These are phyloP conservation scores for Endocarpon pusillum DNA, from an alignment of 495 filamentous ascomycete species.

Conservation along the genomic window DNA sequence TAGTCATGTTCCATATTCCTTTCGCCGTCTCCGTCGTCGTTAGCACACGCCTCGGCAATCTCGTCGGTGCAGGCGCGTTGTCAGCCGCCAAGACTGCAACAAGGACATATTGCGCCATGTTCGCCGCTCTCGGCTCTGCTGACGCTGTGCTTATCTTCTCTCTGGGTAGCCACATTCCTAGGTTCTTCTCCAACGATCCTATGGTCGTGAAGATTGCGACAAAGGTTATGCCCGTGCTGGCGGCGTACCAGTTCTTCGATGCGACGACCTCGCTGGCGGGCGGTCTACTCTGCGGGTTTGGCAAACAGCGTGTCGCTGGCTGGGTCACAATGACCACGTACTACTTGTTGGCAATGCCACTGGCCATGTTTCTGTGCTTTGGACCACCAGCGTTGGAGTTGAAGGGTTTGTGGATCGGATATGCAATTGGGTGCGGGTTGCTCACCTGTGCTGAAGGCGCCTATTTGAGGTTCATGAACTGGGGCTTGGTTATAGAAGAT, in stretches of 20 bases:
- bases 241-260: slow-evolving; percentile 15
- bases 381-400: too few relatives aligned
- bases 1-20: slow-evolving; percentile 40
- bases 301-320: too few relatives aligned
- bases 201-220: slow-evolving; percentile 16
- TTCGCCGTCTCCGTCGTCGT: slow-evolving; percentile 45
- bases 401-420: too few relatives aligned
- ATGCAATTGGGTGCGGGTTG: too few relatives aligned
- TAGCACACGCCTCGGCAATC: slow-evolving; percentile 45
- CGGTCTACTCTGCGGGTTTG: slow-evolving; percentile 13
- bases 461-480: too few relatives aligned
- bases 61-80: slow-evolving; percentile 32
- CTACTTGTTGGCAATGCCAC: slow-evolving; percentile 13
- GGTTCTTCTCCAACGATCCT: slow-evolving; percentile 21
- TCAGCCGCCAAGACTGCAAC: slow-evolving; percentile 17
- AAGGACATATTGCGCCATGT: too few relatives aligned
- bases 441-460: too few relatives aligned
- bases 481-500: too few relatives aligned
- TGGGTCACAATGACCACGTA: too few relatives aligned
- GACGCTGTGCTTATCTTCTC: slow-evolving; percentile 16
- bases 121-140: too few relatives aligned
- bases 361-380: slow-evolving; percentile 10
- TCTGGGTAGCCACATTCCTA: slow-evolving; percentile 15
- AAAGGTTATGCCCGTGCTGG: slow-evolving; percentile 11
- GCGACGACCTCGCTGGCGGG: slow-evolving; percentile 9